These are phyloP conservation scores for Talaromyces funiculosus DNA, from an alignment of 2,329 filamentous ascomycete genomes.

Conservation along the genomic window DNA sequence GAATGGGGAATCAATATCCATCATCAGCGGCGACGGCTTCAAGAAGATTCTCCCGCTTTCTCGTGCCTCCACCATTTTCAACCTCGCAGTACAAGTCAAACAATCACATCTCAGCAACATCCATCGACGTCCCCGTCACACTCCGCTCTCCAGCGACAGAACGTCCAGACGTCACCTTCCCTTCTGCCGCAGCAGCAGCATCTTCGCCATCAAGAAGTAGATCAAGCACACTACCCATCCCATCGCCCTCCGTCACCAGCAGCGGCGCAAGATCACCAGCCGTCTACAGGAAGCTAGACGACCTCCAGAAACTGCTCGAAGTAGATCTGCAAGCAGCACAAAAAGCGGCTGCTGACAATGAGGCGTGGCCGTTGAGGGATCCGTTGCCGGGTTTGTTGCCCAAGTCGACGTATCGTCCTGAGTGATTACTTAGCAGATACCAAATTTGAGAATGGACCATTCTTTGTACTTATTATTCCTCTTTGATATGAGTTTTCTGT, in stretches of 20 bases:
- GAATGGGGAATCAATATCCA: not conserved
- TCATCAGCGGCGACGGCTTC: not conserved
- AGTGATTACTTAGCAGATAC: not conserved
- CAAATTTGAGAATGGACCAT: not conserved
- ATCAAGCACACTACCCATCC: not conserved
- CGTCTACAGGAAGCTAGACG: constrained; percentile 1
- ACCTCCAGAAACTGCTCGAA: constrained; percentile 2
- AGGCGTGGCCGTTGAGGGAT: constrained; percentile 7
- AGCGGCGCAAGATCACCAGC: not conserved
- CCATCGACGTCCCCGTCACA: constrained; percentile 11
- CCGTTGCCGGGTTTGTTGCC: not conserved
- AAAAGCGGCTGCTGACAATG: not conserved
- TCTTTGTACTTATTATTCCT: not conserved
- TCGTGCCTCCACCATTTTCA: not conserved
- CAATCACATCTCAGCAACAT: constrained; percentile 6
- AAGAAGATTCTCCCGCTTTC: not conserved
- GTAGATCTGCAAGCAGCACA: constrained; percentile 3
- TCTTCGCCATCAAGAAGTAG: not conserved
- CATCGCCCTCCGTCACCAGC: not conserved
- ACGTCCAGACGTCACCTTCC: not conserved
- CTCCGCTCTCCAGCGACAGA: constrained; percentile 6
- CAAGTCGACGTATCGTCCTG: constrained; percentile 6
- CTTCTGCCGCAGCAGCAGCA: not conserved
- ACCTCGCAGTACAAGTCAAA: not conserved
- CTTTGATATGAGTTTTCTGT: not conserved